These are phyloP conservation scores for Arxiozyma bovina DNA, from an alignment of 1,139 yeast species.

Conservation along the genomic window DNA sequence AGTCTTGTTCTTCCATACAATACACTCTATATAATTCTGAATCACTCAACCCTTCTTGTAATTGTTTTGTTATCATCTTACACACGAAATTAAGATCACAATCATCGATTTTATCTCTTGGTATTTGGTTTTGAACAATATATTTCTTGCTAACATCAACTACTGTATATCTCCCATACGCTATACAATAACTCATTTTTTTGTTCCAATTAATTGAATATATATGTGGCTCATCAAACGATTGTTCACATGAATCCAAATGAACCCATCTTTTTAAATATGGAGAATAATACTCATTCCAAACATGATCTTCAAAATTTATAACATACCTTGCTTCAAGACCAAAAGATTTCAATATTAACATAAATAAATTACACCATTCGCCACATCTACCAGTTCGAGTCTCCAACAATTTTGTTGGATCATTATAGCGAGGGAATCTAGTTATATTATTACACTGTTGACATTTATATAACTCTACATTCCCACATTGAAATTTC, in stretches of 20 bases:
- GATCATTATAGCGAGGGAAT: constrained; percentile 72
- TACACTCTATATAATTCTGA: constrained; percentile 30
- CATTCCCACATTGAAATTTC: constrained; percentile 37
- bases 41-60: constrained; percentile 32
- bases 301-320: constrained; percentile 91
- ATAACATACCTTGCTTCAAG: constrained; percentile 61
- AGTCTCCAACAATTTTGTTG: constrained; percentile 50
- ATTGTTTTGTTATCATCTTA: constrained; percentile 33
- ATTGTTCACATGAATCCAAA: constrained; percentile 80
- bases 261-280: constrained; percentile 69
- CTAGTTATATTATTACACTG: constrained; percentile 41
- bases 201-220: constrained; percentile 89
- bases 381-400: constrained; percentile 87
- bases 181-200: constrained; percentile 80
- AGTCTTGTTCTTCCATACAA: constrained; percentile 38
- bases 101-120: constrained; percentile 42
- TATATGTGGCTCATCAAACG: constrained; percentile 69
- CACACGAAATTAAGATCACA: constrained; percentile 35
- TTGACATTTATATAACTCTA: constrained; percentile 58
- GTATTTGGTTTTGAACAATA: constrained; percentile 45
- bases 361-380: constrained; percentile 80
- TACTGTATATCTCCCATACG: constrained; percentile 51
- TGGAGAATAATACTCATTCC: constrained; percentile 82
- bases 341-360: constrained; percentile 61
- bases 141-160: constrained; percentile 66